A percentile compares a stretch with the other conserved stretches of the same genome.
phyloP scores from a whole-genome alignment of 176 grass and related monocot genomes.

The Aegilops tauschii region DNA sequence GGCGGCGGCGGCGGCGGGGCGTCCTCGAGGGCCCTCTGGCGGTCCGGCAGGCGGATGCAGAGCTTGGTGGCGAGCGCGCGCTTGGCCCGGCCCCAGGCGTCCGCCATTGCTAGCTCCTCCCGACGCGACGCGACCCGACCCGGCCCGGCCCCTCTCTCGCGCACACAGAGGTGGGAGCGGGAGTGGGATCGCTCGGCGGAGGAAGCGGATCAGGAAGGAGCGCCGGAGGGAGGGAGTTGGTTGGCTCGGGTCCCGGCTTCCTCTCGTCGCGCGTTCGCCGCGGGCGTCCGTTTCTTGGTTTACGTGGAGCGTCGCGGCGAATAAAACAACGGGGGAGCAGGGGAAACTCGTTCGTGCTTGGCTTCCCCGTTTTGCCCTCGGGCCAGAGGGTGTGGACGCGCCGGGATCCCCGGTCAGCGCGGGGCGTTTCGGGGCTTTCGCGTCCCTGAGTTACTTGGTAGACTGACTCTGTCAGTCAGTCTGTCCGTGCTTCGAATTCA shows the following conservation, averaged over 20 bases:
- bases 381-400: not conserved
- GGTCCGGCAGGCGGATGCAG: conserved; percentile 45
- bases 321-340: not conserved
- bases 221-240: not conserved
- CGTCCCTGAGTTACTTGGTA: no score
- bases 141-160: not conserved
- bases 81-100: conserved; percentile 64
- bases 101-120: conserved; percentile 40
- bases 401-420: not conserved
- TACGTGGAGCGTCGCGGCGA: not conserved
- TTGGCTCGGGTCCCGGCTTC: not conserved
- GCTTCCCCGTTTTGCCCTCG: not conserved
- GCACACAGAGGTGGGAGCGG: not conserved
- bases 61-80: conserved; percentile 43
- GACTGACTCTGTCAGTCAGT: no score
- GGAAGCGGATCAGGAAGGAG: not conserved
- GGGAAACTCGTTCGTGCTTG: not conserved
- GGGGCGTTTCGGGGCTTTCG: not conserved
- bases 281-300: not conserved
- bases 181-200: not conserved
- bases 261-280: not conserved
- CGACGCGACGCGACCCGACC: no score
- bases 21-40: conserved; percentile 13
- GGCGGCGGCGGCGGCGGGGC: not conserved
- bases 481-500: not conserved